A percentile compares a stretch with the other conserved stretches of the same genome.
These are phyloP conservation scores for Polytrichum formosum DNA, from an alignment of 225 moss, liverwort and hornwort genomes.

Conservation along the genomic window DNA sequence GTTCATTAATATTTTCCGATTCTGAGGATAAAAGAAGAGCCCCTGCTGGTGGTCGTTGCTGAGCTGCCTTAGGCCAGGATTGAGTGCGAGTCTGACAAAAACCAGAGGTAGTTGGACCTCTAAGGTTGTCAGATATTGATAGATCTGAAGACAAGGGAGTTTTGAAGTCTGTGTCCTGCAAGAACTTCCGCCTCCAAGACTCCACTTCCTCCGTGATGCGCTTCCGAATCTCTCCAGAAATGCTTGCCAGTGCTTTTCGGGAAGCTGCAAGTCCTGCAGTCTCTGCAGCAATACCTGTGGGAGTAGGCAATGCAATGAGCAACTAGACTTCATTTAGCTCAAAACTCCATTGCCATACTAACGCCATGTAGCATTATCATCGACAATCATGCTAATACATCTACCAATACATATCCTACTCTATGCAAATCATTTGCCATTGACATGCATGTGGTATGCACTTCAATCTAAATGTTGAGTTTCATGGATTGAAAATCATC, in stretches of 20 bases:
- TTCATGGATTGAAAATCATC: no score
- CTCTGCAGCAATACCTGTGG: slow-evolving; percentile 65
- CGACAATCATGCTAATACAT: no score
- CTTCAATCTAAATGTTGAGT: no score
- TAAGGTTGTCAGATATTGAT: slow-evolving; percentile 9
- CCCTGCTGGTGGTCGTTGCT: slow-evolving; percentile 30
- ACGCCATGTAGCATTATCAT: no score
- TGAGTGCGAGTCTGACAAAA: slow-evolving; percentile 38
- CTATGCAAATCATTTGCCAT: no score
- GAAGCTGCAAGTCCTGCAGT: slow-evolving; percentile 64
- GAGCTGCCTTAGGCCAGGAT: slow-evolving; percentile 36
- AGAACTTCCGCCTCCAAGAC: slow-evolving; percentile 45
- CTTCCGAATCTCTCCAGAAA: slow-evolving; percentile 66
- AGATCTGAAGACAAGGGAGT: not conserved
- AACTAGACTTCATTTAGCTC: not conserved
- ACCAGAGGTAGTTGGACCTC: slow-evolving; percentile 29
- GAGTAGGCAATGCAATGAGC: not conserved
- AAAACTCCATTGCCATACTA: no score
- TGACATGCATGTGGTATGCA: no score
- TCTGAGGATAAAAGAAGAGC: slow-evolving; percentile 23
- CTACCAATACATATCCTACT: no score
- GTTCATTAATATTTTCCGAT: not conserved
- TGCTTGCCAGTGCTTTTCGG: slow-evolving; percentile 64
- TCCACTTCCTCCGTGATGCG: slow-evolving; percentile 64
- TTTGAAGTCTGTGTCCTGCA: slow-evolving; percentile 18